Conservation (phyloP, 2,329 filamentous ascomycete species). For the Diaporthe sp. region DNA sequence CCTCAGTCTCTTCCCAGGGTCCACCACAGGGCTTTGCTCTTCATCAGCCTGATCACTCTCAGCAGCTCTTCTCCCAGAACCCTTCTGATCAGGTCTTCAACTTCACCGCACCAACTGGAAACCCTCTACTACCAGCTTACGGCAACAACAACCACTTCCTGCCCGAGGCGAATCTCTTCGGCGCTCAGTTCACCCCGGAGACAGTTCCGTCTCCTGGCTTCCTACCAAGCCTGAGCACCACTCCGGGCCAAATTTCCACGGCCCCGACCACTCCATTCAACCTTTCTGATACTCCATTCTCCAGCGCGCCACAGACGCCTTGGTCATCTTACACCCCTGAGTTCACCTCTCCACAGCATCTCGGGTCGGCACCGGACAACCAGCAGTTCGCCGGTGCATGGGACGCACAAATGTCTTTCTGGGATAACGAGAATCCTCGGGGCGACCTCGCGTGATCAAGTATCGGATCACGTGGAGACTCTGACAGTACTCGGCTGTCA, state of each 20-base stretch:
- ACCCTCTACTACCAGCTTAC: too few relatives aligned
- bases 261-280: not conserved
- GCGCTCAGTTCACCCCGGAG: not conserved
- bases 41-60: not conserved
- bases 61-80: not conserved
- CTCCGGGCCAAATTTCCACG: not conserved
- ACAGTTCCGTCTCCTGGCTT: not conserved
- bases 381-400: not conserved
- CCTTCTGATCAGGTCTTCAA: not conserved
- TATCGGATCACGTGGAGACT: too few relatives aligned
- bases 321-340: not conserved
- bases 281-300: not conserved
- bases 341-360: not conserved
- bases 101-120: not conserved
- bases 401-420: not conserved
- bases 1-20: not conserved
- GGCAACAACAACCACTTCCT: not conserved
- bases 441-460: not conserved
- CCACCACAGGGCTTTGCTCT: not conserved
- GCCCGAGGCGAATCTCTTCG: not conserved
- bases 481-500: not conserved
- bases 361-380: not conserved
- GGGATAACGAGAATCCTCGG: not conserved
- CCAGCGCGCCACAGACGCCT: not conserved
- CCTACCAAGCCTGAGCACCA: not conserved